These are phyloP conservation scores for Fusarium gaditjirri DNA, from an alignment of 2,329 filamentous ascomycete species.

Conservation along the genomic window DNA sequence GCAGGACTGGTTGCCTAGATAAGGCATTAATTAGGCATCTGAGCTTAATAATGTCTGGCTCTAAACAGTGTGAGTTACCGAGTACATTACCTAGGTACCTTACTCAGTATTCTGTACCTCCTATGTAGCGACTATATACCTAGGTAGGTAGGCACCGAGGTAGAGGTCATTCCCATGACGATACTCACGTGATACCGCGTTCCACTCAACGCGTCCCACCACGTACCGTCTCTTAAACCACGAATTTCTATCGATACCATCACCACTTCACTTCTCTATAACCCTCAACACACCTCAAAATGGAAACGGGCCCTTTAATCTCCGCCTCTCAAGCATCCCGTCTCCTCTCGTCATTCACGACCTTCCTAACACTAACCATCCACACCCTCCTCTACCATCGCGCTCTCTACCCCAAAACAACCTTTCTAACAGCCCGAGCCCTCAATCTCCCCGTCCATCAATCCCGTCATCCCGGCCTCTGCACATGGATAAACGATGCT, in stretches of 20 bases:
- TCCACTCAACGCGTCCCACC: constrained; percentile 37
- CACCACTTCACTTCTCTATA: neutral
- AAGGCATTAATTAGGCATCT: neutral
- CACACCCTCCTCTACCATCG: constrained; percentile 90
- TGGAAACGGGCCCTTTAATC: constrained; percentile 40
- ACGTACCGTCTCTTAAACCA: constrained; percentile 9
- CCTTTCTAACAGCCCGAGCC: constrained; percentile 82
- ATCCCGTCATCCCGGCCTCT: constrained; percentile 85
- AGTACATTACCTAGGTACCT: too few relatives aligned
- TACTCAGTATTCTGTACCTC: neutral
- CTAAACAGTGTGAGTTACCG: too few relatives aligned
- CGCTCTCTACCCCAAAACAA: constrained; percentile 77
- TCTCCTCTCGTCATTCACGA: constrained; percentile 76
- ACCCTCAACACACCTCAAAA: neutral
- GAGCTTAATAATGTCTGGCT: neutral
- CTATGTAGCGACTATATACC: neutral
- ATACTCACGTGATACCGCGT: constrained; percentile 43
- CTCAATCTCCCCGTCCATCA: constrained; percentile 89
- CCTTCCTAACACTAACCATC: constrained; percentile 83
- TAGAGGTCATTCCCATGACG: neutral
- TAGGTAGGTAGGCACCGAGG: neutral
- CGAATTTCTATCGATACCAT: neutral
- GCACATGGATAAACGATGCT: constrained; percentile 85
- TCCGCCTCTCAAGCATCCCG: constrained; percentile 49
- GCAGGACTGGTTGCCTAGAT: neutral